Conservation (phyloP, 805 yeast genomes). For the Metschnikowia baotianmanensis region DNA sequence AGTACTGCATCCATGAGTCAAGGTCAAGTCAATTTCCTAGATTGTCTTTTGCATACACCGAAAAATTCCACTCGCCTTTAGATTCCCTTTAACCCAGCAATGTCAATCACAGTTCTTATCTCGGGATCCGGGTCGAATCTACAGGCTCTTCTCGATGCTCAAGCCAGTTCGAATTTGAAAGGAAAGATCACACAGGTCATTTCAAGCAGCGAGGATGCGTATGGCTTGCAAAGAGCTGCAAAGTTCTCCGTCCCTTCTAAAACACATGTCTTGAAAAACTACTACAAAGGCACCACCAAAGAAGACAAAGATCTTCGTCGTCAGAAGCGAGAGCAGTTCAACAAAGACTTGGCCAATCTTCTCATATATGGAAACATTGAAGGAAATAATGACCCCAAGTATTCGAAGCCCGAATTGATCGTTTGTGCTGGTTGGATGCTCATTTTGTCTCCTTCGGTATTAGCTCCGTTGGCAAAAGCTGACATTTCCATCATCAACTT, state of each 20-base stretch:
- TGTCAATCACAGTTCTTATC: constrained; percentile 67
- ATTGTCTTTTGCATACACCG: neutral
- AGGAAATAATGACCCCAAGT: constrained; percentile 28
- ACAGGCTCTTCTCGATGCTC: constrained; percentile 88
- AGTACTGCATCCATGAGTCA: constrained; percentile 9
- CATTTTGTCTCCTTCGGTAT: constrained; percentile 75
- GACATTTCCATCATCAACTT: constrained; percentile 81
- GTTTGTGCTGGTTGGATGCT: constrained; percentile 99
- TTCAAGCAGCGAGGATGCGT: constrained; percentile 84
- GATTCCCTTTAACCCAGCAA: neutral
- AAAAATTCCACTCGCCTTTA: neutral
- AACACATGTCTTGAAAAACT: constrained; percentile 67
- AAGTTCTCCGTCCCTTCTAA: constrained; percentile 67
- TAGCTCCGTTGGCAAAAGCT: constrained; percentile 59
- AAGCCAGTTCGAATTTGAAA: constrained; percentile 37
- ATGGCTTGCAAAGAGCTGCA: constrained; percentile 77
- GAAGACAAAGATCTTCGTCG: constrained; percentile 58
- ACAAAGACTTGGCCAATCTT: constrained; percentile 70
- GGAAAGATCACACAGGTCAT: constrained; percentile 72
- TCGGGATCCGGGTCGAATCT: constrained; percentile 96
- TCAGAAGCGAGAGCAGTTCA: constrained; percentile 66
- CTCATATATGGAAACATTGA: constrained; percentile 50
- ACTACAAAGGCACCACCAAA: constrained; percentile 73
- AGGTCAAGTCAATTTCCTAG: constrained; percentile 1
- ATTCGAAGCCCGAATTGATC: constrained; percentile 70